Evolutionary conservation across 768 basidiomycete genomes (phyloP).

Genomic region (Chalciporus pseudorubinellus): DNA sequence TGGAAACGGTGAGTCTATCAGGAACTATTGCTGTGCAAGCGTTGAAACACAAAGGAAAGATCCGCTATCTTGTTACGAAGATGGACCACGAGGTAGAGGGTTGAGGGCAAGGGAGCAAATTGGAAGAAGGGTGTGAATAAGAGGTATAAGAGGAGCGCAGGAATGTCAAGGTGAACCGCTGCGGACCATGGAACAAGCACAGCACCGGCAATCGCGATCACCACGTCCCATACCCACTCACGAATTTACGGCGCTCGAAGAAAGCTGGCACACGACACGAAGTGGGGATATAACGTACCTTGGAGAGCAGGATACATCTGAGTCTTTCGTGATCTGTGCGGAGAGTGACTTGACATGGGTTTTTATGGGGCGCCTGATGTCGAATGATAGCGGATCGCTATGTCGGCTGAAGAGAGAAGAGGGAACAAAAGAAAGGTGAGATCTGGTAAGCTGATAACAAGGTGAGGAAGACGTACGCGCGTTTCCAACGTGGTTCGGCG

Average conservation of each 20-base stretch:
- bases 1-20: constrained; percentile 8
- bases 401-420: constrained; percentile 22
- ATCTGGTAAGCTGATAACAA: constrained; percentile 33
- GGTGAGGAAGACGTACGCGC: constrained; percentile 38
- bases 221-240: constrained; percentile 8
- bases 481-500: constrained; percentile 63
- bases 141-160: not conserved
- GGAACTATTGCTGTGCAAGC: constrained; percentile 3
- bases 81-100: not conserved
- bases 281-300: constrained; percentile 40
- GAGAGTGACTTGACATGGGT: constrained; percentile 58
- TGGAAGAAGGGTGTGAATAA: constrained; percentile 4
- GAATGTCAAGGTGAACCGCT: constrained; percentile 37
- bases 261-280: constrained; percentile 18
- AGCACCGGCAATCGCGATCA: constrained; percentile 16
- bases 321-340: constrained; percentile 55
- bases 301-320: constrained; percentile 47
- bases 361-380: constrained; percentile 21
- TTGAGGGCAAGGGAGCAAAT: not conserved
- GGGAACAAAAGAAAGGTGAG: constrained; percentile 33
- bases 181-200: constrained; percentile 22
- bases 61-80: constrained; percentile 5
- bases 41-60: constrained; percentile 8
- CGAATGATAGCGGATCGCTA: constrained; percentile 16
- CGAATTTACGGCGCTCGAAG: constrained; percentile 8